Base-by-base conservation (phyloP, 495 filamentous ascomycete species). In the Penicillium lagena region DNA sequence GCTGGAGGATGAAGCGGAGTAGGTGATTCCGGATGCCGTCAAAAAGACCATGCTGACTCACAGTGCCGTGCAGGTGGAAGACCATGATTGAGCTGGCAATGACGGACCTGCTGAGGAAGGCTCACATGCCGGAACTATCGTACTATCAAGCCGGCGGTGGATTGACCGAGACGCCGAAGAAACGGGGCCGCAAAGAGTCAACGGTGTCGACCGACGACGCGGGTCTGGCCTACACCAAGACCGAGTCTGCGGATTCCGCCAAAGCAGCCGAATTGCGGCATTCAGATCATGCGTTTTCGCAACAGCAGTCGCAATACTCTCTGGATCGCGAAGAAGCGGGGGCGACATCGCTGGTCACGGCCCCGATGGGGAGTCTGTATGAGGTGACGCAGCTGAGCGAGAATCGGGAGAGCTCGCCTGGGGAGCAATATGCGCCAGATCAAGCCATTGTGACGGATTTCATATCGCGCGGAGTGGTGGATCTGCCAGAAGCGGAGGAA, bases 361-460 rank as follows among this genome's bases (percentile, higher is more conserved):
- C 74, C 14, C 78, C 78, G 1, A 80, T 81, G 75, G 70, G 75
- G 9, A 79, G 73, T 50, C 51, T 81, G 30, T 81, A 78, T 47
- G 78, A 80, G 56, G 78, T 81, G 33, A 81, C 78, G 5, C 76
- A 76, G 47, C 50, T 81, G 38, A 68, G 71, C 46, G 67, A 73
- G 39, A 67, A 68, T 11, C 66, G 62, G n/a, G 59, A 60, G 27
- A 68, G 54, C 27, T 68, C 65, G 0, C 65, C 63, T 4, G 59
- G 56, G 31, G 54, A 64, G 13, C 51, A 63, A 7, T 54, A 65
- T 49, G 58, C 61, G 7, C 53, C 64, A 7, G 65, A 73, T 22
- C 60, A 63, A 37, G 60, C 58, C 28, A 48, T 73, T 39, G 70
- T 68, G 40, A 70, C 68, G n/a, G 75, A 79, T 54, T 71, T 79